Evolutionary conservation across 805 yeast genomes (phyloP).

Genomic region (Alloascoidea africana): DNA sequence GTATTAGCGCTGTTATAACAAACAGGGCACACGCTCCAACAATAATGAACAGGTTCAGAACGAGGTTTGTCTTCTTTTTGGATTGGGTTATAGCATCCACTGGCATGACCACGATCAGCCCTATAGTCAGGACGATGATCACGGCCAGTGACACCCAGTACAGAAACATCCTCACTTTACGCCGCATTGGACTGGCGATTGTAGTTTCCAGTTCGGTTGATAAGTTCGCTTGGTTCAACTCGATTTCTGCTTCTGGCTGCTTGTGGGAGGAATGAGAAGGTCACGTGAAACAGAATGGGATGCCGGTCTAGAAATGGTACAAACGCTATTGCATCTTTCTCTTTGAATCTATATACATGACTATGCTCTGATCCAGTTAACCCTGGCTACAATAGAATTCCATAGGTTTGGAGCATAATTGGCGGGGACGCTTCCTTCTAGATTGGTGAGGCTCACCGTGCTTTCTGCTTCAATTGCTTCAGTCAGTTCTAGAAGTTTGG

Average conservation of each 20-base stretch:
- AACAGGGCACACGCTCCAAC: constrained; percentile 55
- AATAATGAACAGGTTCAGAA: constrained; percentile 69
- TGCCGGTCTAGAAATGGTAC: no score
- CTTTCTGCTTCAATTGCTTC: neutral
- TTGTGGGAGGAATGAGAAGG: no score
- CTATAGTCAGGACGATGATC: constrained; percentile 22
- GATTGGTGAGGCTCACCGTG: neutral
- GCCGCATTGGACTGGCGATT: no score
- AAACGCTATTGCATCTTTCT: no score
- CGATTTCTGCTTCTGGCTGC: no score
- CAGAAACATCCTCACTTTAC: no score
- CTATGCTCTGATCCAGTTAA: no score
- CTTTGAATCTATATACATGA: no score
- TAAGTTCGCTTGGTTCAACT: no score
- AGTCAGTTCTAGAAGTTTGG: neutral
- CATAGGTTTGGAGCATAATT: neutral
- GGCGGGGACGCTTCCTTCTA: neutral
- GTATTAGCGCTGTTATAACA: constrained; percentile 29
- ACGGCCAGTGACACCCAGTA: constrained; percentile 16
- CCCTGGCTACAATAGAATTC: neutral
- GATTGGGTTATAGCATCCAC: constrained; percentile 62
- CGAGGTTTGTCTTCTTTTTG: constrained; percentile 44
- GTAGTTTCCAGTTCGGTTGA: no score
- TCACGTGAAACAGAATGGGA: no score
- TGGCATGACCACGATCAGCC: constrained; percentile 57